A percentile compares a stretch with the other conserved stretches of the same genome.
Conservation (phyloP, 768 basidiomycete species). For the Chalciporus piperatus region DNA sequence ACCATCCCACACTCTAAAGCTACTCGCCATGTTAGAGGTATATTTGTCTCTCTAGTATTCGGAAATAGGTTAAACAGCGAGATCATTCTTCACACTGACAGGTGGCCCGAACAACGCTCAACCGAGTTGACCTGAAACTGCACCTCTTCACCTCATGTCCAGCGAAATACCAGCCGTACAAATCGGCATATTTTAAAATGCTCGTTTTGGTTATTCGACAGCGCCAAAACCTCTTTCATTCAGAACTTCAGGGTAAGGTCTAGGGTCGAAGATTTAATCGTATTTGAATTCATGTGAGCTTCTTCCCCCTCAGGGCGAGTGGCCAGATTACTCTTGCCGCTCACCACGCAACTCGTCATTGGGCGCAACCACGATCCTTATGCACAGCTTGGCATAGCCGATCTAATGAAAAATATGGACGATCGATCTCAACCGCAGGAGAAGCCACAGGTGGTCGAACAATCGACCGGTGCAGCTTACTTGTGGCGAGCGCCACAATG, state of each 20-base stretch:
- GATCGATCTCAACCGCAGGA: slow-evolving; percentile 13
- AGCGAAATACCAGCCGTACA: slow-evolving; percentile 37
- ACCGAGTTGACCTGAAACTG: slow-evolving; percentile 38
- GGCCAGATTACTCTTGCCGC: slow-evolving; percentile 32
- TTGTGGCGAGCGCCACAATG: slow-evolving; percentile 21
- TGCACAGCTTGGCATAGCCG: slow-evolving; percentile 34
- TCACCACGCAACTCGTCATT: slow-evolving; percentile 31
- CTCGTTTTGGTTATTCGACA: slow-evolving; percentile 39
- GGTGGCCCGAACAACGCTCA: slow-evolving; percentile 49
- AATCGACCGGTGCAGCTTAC: slow-evolving; percentile 8
- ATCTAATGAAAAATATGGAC: slow-evolving; percentile 21
- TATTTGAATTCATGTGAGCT: slow-evolving; percentile 2
- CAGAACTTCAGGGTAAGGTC: slow-evolving; percentile 27
- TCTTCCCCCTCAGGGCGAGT: slow-evolving; percentile 26
- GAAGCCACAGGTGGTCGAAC: slow-evolving; percentile 20
- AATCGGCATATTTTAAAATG: slow-evolving; percentile 48
- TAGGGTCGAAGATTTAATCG: not conserved
- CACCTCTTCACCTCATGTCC: slow-evolving; percentile 49
- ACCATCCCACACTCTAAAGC: slow-evolving; percentile 29
- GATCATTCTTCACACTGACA: slow-evolving; percentile 16
- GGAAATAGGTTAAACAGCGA: not conserved
- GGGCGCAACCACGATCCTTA: slow-evolving; percentile 28
- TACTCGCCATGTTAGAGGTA: slow-evolving; percentile 54
- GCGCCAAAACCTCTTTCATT: slow-evolving; percentile 27
- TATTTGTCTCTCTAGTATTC: slow-evolving; percentile 13